phyloP scores from a whole-genome alignment of 306 rosid species.

The Arachis hypogaea region DNA sequence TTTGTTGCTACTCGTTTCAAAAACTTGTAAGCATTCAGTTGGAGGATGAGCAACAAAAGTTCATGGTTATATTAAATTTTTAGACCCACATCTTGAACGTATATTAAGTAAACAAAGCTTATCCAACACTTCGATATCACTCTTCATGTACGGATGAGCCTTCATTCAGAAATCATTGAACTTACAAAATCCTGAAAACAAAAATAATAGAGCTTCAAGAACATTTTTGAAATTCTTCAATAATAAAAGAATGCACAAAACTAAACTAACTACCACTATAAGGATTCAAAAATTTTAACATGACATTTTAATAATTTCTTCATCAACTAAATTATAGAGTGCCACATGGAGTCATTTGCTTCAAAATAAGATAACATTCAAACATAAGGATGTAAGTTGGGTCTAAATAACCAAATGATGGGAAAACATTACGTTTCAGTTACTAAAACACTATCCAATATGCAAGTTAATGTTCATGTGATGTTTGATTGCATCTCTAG shows the following conservation, averaged over 20 bases:
- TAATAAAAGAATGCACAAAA: neutral
- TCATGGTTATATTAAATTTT: neutral
- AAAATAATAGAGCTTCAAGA: neutral
- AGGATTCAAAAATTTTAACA: neutral
- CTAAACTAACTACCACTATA: neutral
- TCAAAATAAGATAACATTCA: neutral
- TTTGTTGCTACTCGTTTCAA: conserved; percentile 1
- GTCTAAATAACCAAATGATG: neutral
- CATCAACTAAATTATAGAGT: neutral
- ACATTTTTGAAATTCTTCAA: neutral
- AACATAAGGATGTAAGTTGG: neutral
- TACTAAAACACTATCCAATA: neutral
- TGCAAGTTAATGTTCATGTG: neutral
- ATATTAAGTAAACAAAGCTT: neutral
- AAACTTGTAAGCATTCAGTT: neutral
- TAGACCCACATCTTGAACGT: neutral
- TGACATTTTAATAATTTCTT: neutral
- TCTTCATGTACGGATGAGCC: neutral
- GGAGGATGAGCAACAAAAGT: neutral
- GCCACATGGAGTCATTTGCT: neutral
- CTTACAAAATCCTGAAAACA: neutral
- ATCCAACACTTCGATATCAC: neutral
- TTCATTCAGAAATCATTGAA: conserved; percentile 11
- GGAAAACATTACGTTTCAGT: neutral
- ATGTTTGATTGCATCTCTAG: too few relatives aligned